A percentile compares a stretch with the other conserved stretches of the same genome.
These are phyloP conservation scores for Anthracocystis panici-leucophaei DNA, from an alignment of 1,284 basidiomycete species.

Conservation along the genomic window DNA sequence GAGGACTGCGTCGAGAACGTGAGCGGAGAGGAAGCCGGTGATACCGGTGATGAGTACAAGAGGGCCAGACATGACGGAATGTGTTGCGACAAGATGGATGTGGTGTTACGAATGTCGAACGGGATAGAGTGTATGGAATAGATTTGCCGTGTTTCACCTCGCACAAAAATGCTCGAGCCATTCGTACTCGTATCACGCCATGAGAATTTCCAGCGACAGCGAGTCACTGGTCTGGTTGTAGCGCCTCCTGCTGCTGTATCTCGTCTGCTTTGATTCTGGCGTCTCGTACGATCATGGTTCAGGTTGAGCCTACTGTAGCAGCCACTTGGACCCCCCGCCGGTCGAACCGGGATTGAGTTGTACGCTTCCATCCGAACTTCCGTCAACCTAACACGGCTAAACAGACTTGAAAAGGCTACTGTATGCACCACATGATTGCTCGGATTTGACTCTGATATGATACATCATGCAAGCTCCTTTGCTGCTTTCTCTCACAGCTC, in stretches of 20 bases:
- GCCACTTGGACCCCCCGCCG: too few relatives aligned
- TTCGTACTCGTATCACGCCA: too few relatives aligned
- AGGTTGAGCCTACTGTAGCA: too few relatives aligned
- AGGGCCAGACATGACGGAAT: conserved; percentile 30
- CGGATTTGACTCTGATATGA: conserved; percentile 5
- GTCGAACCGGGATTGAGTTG: too few relatives aligned
- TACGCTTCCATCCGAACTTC: not conserved
- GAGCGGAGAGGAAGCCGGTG: conserved; percentile 61
- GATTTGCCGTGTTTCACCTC: not conserved
- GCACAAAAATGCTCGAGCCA: conserved; percentile 5
- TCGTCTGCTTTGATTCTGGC: too few relatives aligned
- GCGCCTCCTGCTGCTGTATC: too few relatives aligned
- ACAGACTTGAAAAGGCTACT: not conserved
- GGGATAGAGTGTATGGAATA: too few relatives aligned
- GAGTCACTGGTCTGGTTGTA: too few relatives aligned
- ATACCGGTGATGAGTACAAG: conserved; percentile 61
- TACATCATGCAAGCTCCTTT: not conserved
- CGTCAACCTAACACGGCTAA: not conserved
- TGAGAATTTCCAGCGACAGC: too few relatives aligned
- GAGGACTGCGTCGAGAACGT: conserved; percentile 59
- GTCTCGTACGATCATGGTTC: too few relatives aligned
- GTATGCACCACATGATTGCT: not conserved
- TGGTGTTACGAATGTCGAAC: too few relatives aligned
- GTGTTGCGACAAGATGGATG: not conserved
- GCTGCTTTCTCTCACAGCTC: conserved; percentile 17